Percentiles rank a stretch among this genome's conserved stretches.
Evolutionary conservation across 2,329 filamentous ascomycete species (phyloP).

Genomic region (Trichoderma sp.): DNA sequence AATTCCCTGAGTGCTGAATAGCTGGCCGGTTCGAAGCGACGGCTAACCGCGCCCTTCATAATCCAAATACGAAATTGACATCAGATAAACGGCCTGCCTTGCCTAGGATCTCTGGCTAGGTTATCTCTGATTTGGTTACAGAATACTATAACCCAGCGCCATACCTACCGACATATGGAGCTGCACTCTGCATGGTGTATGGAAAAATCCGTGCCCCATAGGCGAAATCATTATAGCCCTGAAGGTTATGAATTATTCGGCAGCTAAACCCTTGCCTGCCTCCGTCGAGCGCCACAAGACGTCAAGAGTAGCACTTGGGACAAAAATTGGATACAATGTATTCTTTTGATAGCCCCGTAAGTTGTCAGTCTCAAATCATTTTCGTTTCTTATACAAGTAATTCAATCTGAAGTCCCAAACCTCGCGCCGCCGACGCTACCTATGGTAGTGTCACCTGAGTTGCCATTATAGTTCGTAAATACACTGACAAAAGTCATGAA

Average conservation of each 20-base stretch:
- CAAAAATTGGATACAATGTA: background rate
- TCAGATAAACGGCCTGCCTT: background rate
- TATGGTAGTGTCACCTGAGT: background rate
- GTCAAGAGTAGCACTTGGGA: background rate
- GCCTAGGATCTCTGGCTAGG: background rate
- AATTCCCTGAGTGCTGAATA: background rate
- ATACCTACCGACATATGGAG: background rate
- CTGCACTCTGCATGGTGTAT: background rate
- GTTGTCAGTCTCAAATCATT: background rate
- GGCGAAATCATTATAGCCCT: background rate
- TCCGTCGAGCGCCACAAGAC: background rate
- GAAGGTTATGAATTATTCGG: background rate
- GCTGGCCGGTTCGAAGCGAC: background rate
- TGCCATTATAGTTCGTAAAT: constrained; percentile 1
- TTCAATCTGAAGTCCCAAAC: constrained; percentile 10
- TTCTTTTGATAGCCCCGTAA: background rate
- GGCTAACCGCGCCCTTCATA: background rate
- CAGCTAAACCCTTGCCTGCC: background rate
- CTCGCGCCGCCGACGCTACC: background rate
- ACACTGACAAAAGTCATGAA: background rate
- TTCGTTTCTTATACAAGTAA: background rate
- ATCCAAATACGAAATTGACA: background rate
- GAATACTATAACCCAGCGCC: background rate
- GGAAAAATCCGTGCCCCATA: background rate
- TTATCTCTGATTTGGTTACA: background rate